phyloP scores from a whole-genome alignment of 208 protist species.

The Acanthamoeba quina region DNA sequence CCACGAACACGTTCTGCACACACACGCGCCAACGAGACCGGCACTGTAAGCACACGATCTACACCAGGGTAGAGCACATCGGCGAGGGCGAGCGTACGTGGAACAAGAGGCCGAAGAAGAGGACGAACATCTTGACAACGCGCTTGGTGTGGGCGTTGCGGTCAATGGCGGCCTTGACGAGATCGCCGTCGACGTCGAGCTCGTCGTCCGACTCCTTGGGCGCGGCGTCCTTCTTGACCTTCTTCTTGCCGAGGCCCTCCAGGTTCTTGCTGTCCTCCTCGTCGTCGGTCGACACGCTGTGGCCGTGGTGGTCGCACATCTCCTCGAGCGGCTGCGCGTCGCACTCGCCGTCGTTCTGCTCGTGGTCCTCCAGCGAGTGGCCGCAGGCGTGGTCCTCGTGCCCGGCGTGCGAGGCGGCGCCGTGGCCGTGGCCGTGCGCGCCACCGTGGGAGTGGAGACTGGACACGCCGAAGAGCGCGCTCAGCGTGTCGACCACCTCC shows the following conservation, averaged over 20 bases:
- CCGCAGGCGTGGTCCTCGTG: slow-evolving; percentile 35
- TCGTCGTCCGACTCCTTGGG: neutral
- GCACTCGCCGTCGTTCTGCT: slow-evolving; percentile 18
- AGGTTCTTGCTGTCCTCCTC: neutral
- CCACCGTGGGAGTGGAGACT: slow-evolving; percentile 4
- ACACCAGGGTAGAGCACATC: too few species aligned
- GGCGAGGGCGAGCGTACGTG: neutral
- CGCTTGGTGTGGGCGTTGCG: neutral
- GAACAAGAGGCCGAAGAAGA: slow-evolving; percentile 60
- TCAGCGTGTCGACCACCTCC: slow-evolving; percentile 12
- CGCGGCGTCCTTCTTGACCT: neutral
- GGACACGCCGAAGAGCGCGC: neutral
- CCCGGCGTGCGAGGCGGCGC: too few species aligned
- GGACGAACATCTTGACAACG: slow-evolving; percentile 43
- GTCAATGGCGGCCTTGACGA: neutral
- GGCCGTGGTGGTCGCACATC: neutral
- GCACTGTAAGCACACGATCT: too few species aligned
- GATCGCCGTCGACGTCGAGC: neutral
- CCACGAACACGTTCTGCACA: slow-evolving; percentile 37
- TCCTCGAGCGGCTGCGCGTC: slow-evolving; percentile 36
- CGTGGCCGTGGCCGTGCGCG: neutral
- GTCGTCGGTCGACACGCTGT: neutral
- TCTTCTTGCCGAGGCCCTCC: neutral
- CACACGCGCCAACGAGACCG: too few species aligned
- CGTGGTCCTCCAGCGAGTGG: slow-evolving; percentile 15